phyloP scores from a whole-genome alignment of 2,329 filamentous ascomycete species.

The Colletotrichum aenigma region DNA sequence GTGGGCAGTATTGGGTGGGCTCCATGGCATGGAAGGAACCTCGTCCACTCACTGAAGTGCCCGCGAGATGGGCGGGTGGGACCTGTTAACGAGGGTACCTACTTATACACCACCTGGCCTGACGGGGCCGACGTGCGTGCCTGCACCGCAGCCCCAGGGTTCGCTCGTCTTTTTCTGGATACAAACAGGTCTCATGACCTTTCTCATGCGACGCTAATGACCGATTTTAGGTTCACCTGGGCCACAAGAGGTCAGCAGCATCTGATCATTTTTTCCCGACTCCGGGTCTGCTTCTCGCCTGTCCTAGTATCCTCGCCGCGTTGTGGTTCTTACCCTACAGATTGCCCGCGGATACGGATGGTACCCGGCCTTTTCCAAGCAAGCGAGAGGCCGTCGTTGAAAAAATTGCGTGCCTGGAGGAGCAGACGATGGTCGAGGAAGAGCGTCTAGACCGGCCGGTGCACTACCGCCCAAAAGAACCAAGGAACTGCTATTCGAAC shows the following conservation, averaged over 20 bases:
- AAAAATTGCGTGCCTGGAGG: not conserved
- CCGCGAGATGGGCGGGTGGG: not conserved
- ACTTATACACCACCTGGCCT: not conserved
- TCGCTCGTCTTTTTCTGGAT: constrained; percentile 20
- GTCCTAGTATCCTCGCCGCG: not conserved
- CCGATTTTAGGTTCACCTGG: constrained; percentile 23
- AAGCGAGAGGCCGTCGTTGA: not conserved
- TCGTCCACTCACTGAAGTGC: not conserved
- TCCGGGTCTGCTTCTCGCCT: not conserved
- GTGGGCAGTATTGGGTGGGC: not conserved
- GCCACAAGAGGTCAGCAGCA: constrained; percentile 20
- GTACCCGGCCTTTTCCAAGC: not conserved
- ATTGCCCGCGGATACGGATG: not conserved
- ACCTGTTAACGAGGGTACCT: constrained; percentile 10
- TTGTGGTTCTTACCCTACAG: not conserved
- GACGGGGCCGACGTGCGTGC: not conserved
- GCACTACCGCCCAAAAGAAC: not conserved
- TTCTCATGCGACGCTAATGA: constrained; percentile 20
- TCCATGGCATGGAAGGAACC: not conserved
- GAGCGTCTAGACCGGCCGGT: constrained; percentile 5
- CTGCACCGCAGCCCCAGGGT: constrained; percentile 12
- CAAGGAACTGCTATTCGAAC: not conserved
- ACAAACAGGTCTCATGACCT: constrained; percentile 25
- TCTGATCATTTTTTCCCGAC: constrained; percentile 13
- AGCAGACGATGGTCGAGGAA: not conserved